phyloP scores from a whole-genome alignment of 345 rosid species.

The Euphorbia tirucalli region DNA sequence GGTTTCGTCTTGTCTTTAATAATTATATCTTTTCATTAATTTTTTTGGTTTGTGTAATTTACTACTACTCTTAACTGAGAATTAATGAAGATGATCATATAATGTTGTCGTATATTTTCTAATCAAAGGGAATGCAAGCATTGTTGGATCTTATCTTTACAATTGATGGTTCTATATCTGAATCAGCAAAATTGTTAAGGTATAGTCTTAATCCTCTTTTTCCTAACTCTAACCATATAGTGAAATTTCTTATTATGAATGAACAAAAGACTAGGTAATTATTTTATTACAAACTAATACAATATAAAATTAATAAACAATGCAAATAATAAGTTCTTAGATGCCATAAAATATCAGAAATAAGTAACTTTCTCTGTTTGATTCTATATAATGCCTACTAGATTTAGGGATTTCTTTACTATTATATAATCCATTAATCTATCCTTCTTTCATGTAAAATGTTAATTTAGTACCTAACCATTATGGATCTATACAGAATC shows the following conservation, averaged over 20 bases:
- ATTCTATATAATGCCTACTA: neutral
- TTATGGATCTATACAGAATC: neutral
- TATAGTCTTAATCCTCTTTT: conserved; percentile 21
- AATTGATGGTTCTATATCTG: conserved; percentile 76
- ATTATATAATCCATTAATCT: neutral
- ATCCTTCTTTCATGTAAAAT: neutral
- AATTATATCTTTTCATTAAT: too few species aligned
- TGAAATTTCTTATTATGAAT: neutral
- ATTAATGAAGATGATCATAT: neutral
- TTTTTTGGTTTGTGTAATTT: too few species aligned
- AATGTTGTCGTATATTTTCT: neutral
- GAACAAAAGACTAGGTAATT: too few species aligned
- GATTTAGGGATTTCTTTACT: neutral
- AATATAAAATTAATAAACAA: too few species aligned
- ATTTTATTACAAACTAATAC: too few species aligned
- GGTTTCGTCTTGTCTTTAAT: too few species aligned
- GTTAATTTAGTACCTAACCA: neutral
- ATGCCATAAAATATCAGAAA: neutral
- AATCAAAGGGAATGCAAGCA: conserved; percentile 82
- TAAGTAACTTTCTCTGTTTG: neutral
- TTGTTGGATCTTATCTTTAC: conserved; percentile 73
- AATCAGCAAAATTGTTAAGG: conserved; percentile 74
- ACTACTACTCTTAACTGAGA: neutral
- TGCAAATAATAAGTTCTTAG: too few species aligned
- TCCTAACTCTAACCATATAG: neutral